Evolutionary conservation across 768 basidiomycete species (phyloP), one percentile per base, ranked within the genome.

Genomic region (Clathrus columnatus): DNA sequence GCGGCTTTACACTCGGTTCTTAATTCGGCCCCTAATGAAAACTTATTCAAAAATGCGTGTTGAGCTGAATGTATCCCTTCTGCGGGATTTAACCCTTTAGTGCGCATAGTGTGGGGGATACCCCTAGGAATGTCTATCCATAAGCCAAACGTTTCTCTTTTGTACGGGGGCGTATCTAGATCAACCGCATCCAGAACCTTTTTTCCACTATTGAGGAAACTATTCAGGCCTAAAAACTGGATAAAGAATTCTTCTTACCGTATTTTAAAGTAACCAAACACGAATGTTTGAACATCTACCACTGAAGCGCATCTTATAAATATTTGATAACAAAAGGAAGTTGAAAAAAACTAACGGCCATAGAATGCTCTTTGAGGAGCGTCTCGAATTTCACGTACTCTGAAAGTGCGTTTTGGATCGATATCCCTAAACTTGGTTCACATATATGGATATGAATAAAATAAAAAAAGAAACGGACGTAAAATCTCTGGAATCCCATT

Each of bases 261-360:
- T 48, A 91, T 75, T 65, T 93, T 93, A 72, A 83, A 87, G 65
- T 84, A 93, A 0, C 91, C 91, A 62, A 81, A 93, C 2, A 94
- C 85, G 57, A 84, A 75, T 0, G 85, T 82, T 51, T 73, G 71
- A 2, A 89, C 72, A 50, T 82, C 75, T 14, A 87, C 73, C 41
- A 78, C 87, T 88, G 56, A 49, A 30, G 27, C 4, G n/a, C 10
- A 24, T 7, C n/a, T n/a, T n/a, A n/a, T 32, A 29, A 56, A 48
- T 5, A 46, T 7, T 29, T 50, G 29, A 51, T 11, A 29, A 54
- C 41, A 54, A 29, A 29, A 59, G 17, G 62, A 41, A 8, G 17
- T 20, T 21, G 43, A 30, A 11, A n/a, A n/a, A n/a, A 17, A 75
- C 85, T 66, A 59, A 86, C 85, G 75, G 28, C 91, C 91, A 62